These are phyloP conservation scores for Penicillium paxilli DNA, from an alignment of 495 filamentous ascomycete species.

Conservation along the genomic window DNA sequence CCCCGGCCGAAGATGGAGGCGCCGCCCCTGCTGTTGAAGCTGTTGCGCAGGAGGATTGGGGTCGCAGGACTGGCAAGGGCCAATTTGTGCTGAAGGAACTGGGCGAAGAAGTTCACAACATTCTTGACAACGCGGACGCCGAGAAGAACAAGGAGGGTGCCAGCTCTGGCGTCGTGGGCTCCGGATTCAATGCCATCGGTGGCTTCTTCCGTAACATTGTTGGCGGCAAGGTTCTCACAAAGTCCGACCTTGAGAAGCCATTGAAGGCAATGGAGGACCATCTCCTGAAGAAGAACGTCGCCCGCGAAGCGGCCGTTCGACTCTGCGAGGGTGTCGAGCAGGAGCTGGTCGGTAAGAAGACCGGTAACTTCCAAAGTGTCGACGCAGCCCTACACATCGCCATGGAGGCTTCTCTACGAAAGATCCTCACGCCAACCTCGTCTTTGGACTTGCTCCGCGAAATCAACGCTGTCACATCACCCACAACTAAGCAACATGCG, in stretches of 20 bases:
- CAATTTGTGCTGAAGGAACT: slow-evolving; percentile 93
- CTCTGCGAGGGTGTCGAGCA: slow-evolving; percentile 89
- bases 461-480: slow-evolving; percentile 76
- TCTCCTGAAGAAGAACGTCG: slow-evolving; percentile 93
- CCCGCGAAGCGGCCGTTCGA: slow-evolving; percentile 87
- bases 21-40: slow-evolving; percentile 63
- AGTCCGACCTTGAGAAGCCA: slow-evolving; percentile 83
- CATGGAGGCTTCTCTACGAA: slow-evolving; percentile 86
- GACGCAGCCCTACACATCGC: slow-evolving; percentile 78
- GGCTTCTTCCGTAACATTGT: slow-evolving; percentile 92
- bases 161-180: slow-evolving; percentile 67
- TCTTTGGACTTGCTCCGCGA: slow-evolving; percentile 93
- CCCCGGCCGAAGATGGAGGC: slow-evolving; percentile 51
- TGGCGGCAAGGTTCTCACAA: slow-evolving; percentile 87
- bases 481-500: slow-evolving; percentile 49
- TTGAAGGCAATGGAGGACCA: slow-evolving; percentile 96
- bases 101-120: slow-evolving; percentile 89
- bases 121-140: slow-evolving; percentile 69
- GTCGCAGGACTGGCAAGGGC: slow-evolving; percentile 78
- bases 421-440: slow-evolving; percentile 92
- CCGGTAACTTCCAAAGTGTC: slow-evolving; percentile 88
- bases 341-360: slow-evolving; percentile 88
- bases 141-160: slow-evolving; percentile 55
- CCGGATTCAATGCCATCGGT: slow-evolving; percentile 74
- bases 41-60: slow-evolving; percentile 78